A percentile compares a stretch with the other conserved stretches of the same genome.
These are phyloP conservation scores for Nemania sp. DNA, from an alignment of 2,329 filamentous ascomycete species.

Conservation along the genomic window DNA sequence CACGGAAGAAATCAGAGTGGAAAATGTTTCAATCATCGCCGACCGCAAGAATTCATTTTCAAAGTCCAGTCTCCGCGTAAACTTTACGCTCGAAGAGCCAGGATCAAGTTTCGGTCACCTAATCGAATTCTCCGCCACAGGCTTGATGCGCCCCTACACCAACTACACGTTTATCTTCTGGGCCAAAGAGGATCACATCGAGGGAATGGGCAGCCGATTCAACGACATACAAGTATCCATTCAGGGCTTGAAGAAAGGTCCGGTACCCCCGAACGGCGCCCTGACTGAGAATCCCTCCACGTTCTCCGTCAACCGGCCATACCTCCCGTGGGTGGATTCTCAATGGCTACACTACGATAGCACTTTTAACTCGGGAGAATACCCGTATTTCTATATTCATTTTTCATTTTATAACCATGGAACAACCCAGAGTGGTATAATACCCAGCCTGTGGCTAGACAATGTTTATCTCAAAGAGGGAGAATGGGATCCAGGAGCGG, in stretches of 20 bases:
- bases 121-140: slow-evolving; percentile 21
- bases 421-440: slow-evolving; percentile 11
- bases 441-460: slow-evolving; percentile 19
- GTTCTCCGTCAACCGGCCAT: slow-evolving; percentile 10
- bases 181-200: slow-evolving; percentile 10
- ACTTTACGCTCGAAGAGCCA: slow-evolving; percentile 10
- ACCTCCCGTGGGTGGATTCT: slow-evolving; percentile 7
- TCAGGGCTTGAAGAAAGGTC: slow-evolving; percentile 19
- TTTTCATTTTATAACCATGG: slow-evolving; percentile 20
- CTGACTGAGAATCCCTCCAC: slow-evolving; percentile 16
- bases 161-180: slow-evolving; percentile 18
- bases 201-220: slow-evolving; percentile 8
- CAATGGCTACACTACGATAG: slow-evolving; percentile 16
- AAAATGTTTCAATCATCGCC: slow-evolving; percentile 14
- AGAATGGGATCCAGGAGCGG: too few species aligned
- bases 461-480: slow-evolving; percentile 21
- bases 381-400: slow-evolving; percentile 19
- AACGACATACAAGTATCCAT: slow-evolving; percentile 16
- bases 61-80: slow-evolving; percentile 16
- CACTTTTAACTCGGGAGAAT: slow-evolving; percentile 20
- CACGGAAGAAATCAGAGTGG: too few species aligned
- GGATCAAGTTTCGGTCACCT: slow-evolving; percentile 5
- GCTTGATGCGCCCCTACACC: slow-evolving; percentile 17
- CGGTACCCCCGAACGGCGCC: slow-evolving; percentile 4
- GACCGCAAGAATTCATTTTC: too few species aligned